A percentile compares a stretch with the other conserved stretches of the same genome.
phyloP scores from a whole-genome alignment of 352 stramenopile genomes.

The Blastocystis sp. region DNA sequence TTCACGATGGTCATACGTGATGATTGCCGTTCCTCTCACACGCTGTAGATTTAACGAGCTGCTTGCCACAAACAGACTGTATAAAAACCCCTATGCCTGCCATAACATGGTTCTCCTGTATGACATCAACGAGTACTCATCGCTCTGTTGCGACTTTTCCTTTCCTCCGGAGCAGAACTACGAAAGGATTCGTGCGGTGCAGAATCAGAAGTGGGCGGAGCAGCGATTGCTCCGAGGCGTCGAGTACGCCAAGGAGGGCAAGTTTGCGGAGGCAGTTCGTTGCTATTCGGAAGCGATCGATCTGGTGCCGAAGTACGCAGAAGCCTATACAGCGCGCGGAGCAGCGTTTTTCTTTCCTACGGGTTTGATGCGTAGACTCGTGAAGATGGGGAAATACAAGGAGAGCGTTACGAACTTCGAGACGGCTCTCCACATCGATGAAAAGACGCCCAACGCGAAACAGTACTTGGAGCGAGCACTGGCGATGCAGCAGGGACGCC shows the following conservation, averaged over 20 bases:
- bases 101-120: conserved; percentile 46
- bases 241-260: conserved; percentile 16
- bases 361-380: neutral
- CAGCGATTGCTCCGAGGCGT: conserved; percentile 35
- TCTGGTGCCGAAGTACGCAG: conserved; percentile 28
- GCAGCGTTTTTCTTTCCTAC: neutral
- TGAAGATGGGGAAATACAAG: conserved; percentile 28
- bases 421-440: conserved; percentile 18
- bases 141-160: neutral
- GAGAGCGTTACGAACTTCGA: conserved; percentile 30
- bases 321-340: conserved; percentile 31
- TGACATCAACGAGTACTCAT: conserved; percentile 42
- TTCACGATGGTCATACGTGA: neutral
- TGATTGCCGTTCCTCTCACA: neutral
- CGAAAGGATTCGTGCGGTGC: neutral
- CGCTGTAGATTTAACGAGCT: conserved; percentile 19
- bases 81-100: conserved; percentile 25
- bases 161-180: neutral
- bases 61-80: neutral
- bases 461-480: conserved; percentile 30
- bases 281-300: conserved; percentile 46
- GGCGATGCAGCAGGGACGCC: neutral
- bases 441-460: conserved; percentile 18
- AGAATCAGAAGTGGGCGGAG: conserved; percentile 46
- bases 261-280: neutral